These are phyloP conservation scores for Ailanthus altissimus DNA, from an alignment of 345 rosid species.

Conservation along the genomic window DNA sequence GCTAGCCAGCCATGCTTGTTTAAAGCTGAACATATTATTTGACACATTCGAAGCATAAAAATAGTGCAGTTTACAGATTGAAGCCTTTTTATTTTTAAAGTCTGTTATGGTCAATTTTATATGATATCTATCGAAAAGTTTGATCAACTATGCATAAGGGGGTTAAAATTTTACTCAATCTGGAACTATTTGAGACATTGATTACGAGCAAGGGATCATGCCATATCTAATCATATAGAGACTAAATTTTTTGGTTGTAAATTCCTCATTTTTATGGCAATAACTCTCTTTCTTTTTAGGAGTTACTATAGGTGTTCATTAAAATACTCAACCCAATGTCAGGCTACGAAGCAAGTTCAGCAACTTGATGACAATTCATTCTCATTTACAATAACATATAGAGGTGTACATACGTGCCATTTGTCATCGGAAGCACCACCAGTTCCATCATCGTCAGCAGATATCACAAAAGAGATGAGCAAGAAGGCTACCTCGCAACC, in stretches of 20 bases:
- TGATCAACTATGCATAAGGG: not conserved
- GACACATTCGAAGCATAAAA: not conserved
- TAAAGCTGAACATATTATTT: not conserved
- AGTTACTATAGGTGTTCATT: slow-evolving; percentile 76
- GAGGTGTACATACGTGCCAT: slow-evolving; percentile 65
- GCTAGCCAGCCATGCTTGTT: not conserved
- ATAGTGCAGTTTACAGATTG: not conserved
- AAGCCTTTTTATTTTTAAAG: too few relatives aligned
- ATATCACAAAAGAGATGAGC: not conserved
- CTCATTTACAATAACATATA: slow-evolving; percentile 60
- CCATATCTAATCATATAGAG: too few relatives aligned
- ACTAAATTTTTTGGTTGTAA: not conserved
- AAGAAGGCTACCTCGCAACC: not conserved
- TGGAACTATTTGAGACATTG: not conserved
- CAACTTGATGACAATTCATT: slow-evolving; percentile 56
- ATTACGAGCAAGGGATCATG: not conserved
- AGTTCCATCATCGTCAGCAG: not conserved
- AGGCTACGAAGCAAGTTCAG: slow-evolving; percentile 84
- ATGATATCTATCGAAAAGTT: too few relatives aligned
- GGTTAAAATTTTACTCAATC: slow-evolving; percentile 20
- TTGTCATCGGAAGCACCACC: slow-evolving; percentile 34
- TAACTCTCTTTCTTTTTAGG: too few relatives aligned
- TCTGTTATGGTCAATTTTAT: too few relatives aligned
- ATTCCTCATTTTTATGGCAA: too few relatives aligned
- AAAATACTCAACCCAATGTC: too few relatives aligned